These are phyloP conservation scores for Herpetomonas tarakana DNA, from an alignment of 208 protist genomes.

Conservation along the genomic window DNA sequence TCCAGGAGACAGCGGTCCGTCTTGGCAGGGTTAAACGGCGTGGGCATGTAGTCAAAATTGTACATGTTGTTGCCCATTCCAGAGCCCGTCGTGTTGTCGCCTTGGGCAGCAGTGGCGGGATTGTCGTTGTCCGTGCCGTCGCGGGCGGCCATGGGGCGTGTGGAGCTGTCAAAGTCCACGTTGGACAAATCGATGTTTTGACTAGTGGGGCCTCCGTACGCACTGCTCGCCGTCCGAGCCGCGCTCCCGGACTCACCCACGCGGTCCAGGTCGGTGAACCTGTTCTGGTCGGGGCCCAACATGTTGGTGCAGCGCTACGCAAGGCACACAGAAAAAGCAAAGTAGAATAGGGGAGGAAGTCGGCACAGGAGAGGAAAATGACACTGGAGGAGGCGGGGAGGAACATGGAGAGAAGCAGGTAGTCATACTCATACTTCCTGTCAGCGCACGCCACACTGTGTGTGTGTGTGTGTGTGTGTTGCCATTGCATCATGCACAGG, in stretches of 20 bases:
- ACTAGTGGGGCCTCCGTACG: not conserved
- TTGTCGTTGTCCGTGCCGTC: not conserved
- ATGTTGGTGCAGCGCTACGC: too few relatives aligned
- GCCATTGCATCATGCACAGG: too few relatives aligned
- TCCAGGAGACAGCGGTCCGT: conserved; percentile 31
- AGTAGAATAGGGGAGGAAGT: too few relatives aligned
- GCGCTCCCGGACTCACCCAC: not conserved
- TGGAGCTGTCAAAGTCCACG: not conserved
- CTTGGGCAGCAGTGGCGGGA: not conserved
- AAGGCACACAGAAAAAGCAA: too few relatives aligned
- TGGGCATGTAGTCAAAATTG: conserved; percentile 27
- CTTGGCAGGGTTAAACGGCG: conserved; percentile 24
- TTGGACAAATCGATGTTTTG: conserved; percentile 2
- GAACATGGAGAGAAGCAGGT: too few relatives aligned
- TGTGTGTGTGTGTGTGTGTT: too few relatives aligned
- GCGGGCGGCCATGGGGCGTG: not conserved
- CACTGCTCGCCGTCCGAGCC: too few relatives aligned
- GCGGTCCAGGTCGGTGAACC: conserved; percentile 9
- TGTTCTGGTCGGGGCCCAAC: conserved; percentile 2
- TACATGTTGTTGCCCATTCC: not conserved
- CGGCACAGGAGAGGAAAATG: too few relatives aligned
- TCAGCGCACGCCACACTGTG: too few relatives aligned
- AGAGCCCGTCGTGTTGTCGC: not conserved
- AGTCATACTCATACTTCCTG: too few relatives aligned
- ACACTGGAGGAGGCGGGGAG: too few relatives aligned